Conservation (phyloP, 2,329 filamentous ascomycete genomes). For the Aspergillus ibericus region DNA sequence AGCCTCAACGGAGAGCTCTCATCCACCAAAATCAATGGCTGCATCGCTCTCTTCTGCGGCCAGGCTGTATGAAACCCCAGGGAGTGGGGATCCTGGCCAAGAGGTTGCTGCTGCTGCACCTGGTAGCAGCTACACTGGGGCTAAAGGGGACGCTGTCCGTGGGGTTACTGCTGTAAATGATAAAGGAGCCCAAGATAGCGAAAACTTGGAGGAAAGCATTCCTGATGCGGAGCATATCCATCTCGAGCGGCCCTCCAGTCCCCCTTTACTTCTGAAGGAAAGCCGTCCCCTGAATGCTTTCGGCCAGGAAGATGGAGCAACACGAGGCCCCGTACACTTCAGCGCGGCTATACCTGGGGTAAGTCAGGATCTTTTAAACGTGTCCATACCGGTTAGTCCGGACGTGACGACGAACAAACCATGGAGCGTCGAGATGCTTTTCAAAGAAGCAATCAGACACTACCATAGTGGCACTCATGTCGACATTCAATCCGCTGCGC, state of each 20-base stretch:
- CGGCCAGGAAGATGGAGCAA: slow-evolving; percentile 6
- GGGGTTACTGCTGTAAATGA: slow-evolving; percentile 15
- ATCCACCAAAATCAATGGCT: slow-evolving; percentile 53
- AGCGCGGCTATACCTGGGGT: slow-evolving; percentile 10
- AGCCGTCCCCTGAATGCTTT: slow-evolving; percentile 29
- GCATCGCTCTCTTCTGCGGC: slow-evolving; percentile 48
- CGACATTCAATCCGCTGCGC: slow-evolving; percentile 44
- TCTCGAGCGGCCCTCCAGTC: slow-evolving; percentile 48
- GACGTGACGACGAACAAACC: slow-evolving; percentile 34
- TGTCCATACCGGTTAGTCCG: slow-evolving; percentile 34
- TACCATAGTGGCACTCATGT: slow-evolving; percentile 40
- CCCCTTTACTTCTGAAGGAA: slow-evolving; percentile 38
- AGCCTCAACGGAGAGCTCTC: slow-evolving; percentile 59
- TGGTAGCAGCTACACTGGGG: slow-evolving; percentile 1
- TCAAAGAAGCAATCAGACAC: slow-evolving; percentile 42
- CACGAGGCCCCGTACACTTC: neutral
- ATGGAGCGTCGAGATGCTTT: slow-evolving; percentile 41
- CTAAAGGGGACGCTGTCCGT: slow-evolving; percentile 12
- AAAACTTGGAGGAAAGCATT: slow-evolving; percentile 27
- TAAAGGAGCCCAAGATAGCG: slow-evolving; percentile 22
- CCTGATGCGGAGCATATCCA: slow-evolving; percentile 30
- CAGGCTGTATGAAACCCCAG: slow-evolving; percentile 24
- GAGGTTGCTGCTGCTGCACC: slow-evolving; percentile 13
- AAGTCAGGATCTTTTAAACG: slow-evolving; percentile 23
- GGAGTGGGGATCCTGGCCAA: slow-evolving; percentile 24